Evolutionary conservation across 352 stramenopile species (phyloP).

Genomic region (Globisporangium yorkense): DNA sequence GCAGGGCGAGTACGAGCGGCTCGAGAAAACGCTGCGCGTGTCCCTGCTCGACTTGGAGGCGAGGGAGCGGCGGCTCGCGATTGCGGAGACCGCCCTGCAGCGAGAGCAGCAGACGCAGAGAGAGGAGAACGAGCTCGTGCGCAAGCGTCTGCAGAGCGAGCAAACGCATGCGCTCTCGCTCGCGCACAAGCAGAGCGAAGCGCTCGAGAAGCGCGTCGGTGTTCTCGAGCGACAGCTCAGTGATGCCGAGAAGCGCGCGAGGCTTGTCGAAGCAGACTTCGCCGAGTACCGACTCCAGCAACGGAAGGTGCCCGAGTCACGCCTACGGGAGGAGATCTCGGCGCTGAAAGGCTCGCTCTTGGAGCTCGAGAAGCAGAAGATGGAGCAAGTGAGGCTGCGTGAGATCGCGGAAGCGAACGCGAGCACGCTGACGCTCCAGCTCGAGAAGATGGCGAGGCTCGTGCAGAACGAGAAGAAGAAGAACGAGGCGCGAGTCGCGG

Average conservation of each 20-base stretch:
- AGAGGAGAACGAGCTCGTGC: slow-evolving; percentile 54
- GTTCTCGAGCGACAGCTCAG: slow-evolving; percentile 39
- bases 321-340: slow-evolving; percentile 66
- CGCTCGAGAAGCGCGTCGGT: slow-evolving; percentile 33
- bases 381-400: slow-evolving; percentile 27
- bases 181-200: slow-evolving; percentile 50
- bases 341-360: slow-evolving; percentile 43
- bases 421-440: slow-evolving; percentile 36
- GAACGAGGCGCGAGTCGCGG: slow-evolving; percentile 44
- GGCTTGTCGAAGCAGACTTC: slow-evolving; percentile 67
- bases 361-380: slow-evolving; percentile 61
- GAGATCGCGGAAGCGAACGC: slow-evolving; percentile 32
- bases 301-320: slow-evolving; percentile 62
- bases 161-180: slow-evolving; percentile 44
- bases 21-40: slow-evolving; percentile 52
- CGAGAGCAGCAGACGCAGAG: slow-evolving; percentile 44
- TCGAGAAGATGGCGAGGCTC: slow-evolving; percentile 50
- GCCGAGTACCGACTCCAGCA: slow-evolving; percentile 64
- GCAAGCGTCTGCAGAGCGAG: slow-evolving; percentile 56
- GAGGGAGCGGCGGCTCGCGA: slow-evolving; percentile 47
- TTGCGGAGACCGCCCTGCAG: slow-evolving; percentile 46
- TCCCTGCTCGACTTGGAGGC: slow-evolving; percentile 53
- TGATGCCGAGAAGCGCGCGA: slow-evolving; percentile 35
- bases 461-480: slow-evolving; percentile 66
- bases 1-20: slow-evolving; percentile 61